A percentile compares a stretch with the other conserved stretches of the same genome.
These are phyloP conservation scores for Nematocida major DNA, from an alignment of 371 early-diverging fungal species.

Conservation along the genomic window DNA sequence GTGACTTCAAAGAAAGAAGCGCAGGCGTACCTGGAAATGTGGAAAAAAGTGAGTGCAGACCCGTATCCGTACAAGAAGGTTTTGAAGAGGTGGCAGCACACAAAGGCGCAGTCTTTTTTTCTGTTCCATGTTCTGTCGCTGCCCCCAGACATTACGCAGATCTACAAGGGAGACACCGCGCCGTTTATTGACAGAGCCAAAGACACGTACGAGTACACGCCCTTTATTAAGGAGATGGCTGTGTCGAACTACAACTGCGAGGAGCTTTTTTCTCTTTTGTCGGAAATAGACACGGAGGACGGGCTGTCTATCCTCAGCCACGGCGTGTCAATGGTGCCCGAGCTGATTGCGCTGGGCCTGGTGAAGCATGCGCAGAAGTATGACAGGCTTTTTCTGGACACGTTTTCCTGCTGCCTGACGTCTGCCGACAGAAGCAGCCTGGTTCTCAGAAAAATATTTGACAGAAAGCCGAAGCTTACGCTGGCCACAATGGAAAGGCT, in stretches of 20 bases:
- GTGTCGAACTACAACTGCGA: conserved; percentile 43
- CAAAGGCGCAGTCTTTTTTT: conserved; percentile 27
- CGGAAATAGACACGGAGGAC: conserved; percentile 29
- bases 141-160: not conserved
- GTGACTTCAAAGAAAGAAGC: conserved; percentile 17
- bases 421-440: not conserved
- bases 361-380: conserved; percentile 2
- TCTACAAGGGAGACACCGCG: conserved; percentile 14
- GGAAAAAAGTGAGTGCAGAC: not conserved
- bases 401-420: not conserved
- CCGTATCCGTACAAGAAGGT: conserved; percentile 25
- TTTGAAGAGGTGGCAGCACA: conserved; percentile 16
- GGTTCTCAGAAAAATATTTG: conserved; percentile 32
- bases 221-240: conserved; percentile 1
- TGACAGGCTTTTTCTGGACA: conserved; percentile 26
- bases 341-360: conserved; percentile 27
- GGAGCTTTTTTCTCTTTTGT: conserved; percentile 2
- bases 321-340: not conserved
- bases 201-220: conserved; percentile 34
- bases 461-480: conserved; percentile 26
- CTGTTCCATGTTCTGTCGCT: conserved; percentile 11
- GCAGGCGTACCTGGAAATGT: not conserved
- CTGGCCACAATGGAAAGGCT: conserved; percentile 6
- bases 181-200: conserved; percentile 33
- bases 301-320: not conserved